Conservation (phyloP, 208 protist genomes). For the Leishmania lainsoni region DNA sequence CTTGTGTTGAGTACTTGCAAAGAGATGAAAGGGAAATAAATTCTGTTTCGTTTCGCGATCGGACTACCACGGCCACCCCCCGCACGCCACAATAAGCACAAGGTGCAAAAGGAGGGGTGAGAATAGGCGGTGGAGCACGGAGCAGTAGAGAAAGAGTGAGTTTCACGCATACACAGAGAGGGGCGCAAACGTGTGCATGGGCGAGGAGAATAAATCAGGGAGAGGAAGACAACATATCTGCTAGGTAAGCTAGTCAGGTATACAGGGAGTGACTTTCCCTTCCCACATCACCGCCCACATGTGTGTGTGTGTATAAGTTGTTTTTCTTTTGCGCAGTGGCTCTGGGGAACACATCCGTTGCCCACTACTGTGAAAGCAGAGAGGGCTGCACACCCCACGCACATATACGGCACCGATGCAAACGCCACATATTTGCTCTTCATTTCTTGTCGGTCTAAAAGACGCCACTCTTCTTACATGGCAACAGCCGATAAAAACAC, state of each 20-base stretch:
- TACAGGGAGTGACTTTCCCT: neutral
- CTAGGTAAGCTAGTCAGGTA: neutral
- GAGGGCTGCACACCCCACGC: neutral
- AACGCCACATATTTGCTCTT: neutral
- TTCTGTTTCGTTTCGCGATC: neutral
- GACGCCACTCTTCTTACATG: neutral
- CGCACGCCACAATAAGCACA: neutral
- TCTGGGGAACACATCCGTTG: neutral
- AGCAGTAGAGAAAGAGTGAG: neutral
- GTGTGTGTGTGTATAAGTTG: neutral
- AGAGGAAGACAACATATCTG: neutral
- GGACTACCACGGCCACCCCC: neutral
- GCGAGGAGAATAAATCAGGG: neutral
- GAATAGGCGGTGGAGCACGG: neutral
- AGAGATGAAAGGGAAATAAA: neutral
- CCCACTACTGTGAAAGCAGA: neutral
- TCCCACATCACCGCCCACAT: neutral
- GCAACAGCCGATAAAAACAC: neutral
- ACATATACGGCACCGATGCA: neutral
- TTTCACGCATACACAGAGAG: neutral
- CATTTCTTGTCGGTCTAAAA: conserved; percentile 2
- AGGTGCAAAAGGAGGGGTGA: neutral
- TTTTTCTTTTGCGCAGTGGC: neutral
- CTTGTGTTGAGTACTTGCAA: neutral
- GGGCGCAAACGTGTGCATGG: neutral